Percentiles rank a stretch among this genome's conserved stretches.
These are phyloP conservation scores for Inosperma sp. DNA, from an alignment of 768 basidiomycete species.

Conservation along the genomic window DNA sequence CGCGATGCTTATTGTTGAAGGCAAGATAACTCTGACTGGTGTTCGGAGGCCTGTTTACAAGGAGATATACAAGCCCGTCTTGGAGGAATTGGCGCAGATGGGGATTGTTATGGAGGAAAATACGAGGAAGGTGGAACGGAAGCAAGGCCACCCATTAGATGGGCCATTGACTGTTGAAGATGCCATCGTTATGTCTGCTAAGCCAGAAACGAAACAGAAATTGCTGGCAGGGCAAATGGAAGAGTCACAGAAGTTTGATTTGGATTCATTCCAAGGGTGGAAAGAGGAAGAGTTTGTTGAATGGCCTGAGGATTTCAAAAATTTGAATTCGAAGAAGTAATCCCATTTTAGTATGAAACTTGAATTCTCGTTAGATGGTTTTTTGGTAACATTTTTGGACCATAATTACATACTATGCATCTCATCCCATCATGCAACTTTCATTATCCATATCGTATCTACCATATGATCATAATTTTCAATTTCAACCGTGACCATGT, in stretches of 20 bases:
- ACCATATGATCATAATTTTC: no score
- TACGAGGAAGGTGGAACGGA: conserved; percentile 13
- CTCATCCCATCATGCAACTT: no score
- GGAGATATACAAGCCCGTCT: conserved; percentile 57
- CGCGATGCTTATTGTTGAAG: conserved; percentile 65
- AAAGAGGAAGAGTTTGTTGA: conserved; percentile 12
- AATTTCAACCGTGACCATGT: no score
- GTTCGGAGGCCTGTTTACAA: conserved; percentile 63
- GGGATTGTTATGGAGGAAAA: conserved; percentile 49
- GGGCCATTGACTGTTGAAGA: not conserved
- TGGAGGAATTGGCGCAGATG: conserved; percentile 53
- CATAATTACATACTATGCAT: no score
- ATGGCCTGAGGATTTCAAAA: conserved; percentile 13
- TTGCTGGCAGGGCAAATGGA: not conserved
- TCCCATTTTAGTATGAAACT: not conserved
- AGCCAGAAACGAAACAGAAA: conserved; percentile 4
- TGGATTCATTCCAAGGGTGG: conserved; percentile 18
- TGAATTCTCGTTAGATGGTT: not conserved
- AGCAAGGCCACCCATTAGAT: conserved; percentile 1
- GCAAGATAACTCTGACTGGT: conserved; percentile 46
- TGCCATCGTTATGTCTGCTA: not conserved
- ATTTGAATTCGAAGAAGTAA: no score
- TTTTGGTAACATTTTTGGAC: no score
- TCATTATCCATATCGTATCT: no score
- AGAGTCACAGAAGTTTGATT: conserved; percentile 9